These are phyloP conservation scores for Mollisiaceae sp. DNA, from an alignment of 2,329 filamentous ascomycete genomes.

Conservation along the genomic window DNA sequence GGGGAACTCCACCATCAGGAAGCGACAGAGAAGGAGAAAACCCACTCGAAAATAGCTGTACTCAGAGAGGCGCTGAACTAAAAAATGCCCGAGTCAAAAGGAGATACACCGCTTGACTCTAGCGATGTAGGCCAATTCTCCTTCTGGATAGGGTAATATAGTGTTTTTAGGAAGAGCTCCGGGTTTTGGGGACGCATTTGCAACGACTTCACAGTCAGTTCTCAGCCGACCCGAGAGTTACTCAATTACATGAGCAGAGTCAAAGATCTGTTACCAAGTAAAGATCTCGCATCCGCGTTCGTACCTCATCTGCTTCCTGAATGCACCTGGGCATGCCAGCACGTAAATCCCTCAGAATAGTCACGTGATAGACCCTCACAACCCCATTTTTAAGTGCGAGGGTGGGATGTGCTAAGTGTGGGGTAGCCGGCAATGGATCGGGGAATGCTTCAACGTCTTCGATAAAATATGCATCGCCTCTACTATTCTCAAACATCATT, in stretches of 20 bases:
- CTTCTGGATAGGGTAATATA: neutral
- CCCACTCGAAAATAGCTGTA: neutral
- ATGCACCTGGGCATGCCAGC: neutral
- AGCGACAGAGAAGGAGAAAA: neutral
- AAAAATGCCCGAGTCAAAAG: neutral
- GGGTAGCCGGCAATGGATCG: neutral
- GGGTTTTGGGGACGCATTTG: neutral
- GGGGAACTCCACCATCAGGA: neutral
- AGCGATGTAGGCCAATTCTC: neutral
- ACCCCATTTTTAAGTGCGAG: neutral
- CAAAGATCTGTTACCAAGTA: neutral
- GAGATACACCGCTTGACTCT: neutral
- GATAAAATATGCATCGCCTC: neutral
- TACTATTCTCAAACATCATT: slow-evolving; percentile 1
- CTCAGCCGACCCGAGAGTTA: neutral
- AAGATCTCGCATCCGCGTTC: neutral
- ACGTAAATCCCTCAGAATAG: neutral
- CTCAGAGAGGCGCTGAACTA: slow-evolving; percentile 3
- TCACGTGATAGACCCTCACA: neutral
- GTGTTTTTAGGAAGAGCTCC: neutral
- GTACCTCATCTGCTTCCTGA: slow-evolving; percentile 1
- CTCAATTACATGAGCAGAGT: neutral
- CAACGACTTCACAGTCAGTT: neutral
- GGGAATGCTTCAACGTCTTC: neutral
- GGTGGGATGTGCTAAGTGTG: neutral